Conservation (phyloP, 2,329 filamentous ascomycete genomes). For the Shiraia sp. region DNA sequence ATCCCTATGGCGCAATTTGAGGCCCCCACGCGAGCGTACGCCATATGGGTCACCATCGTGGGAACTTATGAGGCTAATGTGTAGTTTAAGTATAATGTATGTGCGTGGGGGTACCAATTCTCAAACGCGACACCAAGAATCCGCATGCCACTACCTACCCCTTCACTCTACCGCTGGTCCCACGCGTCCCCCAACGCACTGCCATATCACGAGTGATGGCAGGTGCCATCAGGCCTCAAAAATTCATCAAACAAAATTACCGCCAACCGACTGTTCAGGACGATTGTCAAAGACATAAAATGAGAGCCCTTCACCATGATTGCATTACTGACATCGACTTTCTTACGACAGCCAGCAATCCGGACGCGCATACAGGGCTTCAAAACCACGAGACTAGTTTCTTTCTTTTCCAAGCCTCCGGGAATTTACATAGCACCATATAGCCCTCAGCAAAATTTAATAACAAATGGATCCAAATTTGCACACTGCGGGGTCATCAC, state of each 20-base stretch:
- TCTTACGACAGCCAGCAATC: neutral
- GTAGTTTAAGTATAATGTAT: too few species aligned
- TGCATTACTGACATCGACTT: conserved; percentile 1
- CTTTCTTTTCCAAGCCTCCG: conserved; percentile 13
- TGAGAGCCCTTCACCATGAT: conserved; percentile 7
- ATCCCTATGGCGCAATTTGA: too few species aligned
- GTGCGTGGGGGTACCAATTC: too few species aligned
- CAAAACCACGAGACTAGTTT: neutral
- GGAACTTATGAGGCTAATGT: too few species aligned
- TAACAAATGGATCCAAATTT: conserved; percentile 15
- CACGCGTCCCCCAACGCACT: conserved; percentile 21
- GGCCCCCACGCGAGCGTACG: too few species aligned
- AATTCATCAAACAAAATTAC: conserved; percentile 1
- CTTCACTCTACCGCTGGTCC: neutral
- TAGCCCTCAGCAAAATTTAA: too few species aligned
- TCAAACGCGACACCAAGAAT: too few species aligned
- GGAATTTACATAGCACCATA: too few species aligned
- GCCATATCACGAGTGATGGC: conserved; percentile 39
- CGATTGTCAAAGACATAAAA: conserved; percentile 12
- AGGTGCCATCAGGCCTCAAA: conserved; percentile 5
- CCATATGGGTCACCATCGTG: too few species aligned
- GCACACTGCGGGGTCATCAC: conserved; percentile 4
- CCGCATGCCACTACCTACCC: too few species aligned
- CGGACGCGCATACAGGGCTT: too few species aligned
- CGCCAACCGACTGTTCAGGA: conserved; percentile 1